These are phyloP conservation scores for Nakataea oryzae DNA, from an alignment of 2,329 filamentous ascomycete species.

Conservation along the genomic window DNA sequence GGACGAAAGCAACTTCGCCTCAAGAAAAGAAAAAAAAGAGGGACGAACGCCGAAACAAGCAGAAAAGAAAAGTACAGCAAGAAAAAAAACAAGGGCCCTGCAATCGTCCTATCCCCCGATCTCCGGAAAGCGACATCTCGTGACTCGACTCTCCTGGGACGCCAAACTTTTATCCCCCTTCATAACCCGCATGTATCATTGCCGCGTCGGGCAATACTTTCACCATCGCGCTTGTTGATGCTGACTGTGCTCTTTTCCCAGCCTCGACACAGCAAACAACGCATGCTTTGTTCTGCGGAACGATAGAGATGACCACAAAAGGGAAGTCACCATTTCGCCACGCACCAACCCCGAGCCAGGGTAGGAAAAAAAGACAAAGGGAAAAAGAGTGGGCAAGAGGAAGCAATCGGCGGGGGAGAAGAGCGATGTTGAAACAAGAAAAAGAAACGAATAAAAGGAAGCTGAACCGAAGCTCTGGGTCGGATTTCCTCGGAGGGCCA, in stretches of 20 bases:
- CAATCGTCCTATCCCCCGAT: not conserved
- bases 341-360: not conserved
- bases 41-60: not conserved
- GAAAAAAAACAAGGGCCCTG: not conserved
- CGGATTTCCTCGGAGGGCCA: too few relatives aligned
- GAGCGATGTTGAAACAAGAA: conserved; percentile 1
- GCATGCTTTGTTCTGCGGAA: not conserved
- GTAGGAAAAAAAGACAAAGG: too few relatives aligned
- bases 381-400: too few relatives aligned
- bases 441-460: not conserved
- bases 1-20: not conserved
- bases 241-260: not conserved
- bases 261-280: not conserved
- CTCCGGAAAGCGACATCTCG: too few relatives aligned
- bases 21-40: not conserved
- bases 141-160: not conserved
- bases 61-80: too few relatives aligned
- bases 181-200: not conserved
- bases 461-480: not conserved
- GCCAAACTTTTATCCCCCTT: not conserved
- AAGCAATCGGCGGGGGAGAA: too few relatives aligned
- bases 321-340: not conserved
- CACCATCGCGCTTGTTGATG: not conserved
- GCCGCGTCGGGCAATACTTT: not conserved
- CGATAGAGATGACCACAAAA: not conserved